Conservation (phyloP, 495 filamentous ascomycete genomes). For the Penicillium riverlandense region DNA sequence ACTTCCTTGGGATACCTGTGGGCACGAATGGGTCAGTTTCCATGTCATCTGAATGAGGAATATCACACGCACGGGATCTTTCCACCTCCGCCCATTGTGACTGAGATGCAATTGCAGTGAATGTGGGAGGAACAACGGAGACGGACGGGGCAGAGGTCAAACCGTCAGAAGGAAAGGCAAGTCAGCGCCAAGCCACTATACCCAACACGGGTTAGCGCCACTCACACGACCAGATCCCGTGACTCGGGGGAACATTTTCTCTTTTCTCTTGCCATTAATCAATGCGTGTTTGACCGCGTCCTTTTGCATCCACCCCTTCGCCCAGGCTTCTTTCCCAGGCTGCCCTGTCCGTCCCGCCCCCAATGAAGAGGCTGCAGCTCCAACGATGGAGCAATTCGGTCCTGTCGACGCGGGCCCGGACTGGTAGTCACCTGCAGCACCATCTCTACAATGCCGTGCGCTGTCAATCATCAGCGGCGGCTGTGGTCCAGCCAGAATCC, state of each 20-base stretch:
- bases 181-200: slow-evolving; percentile 26
- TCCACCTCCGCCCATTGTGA: slow-evolving; percentile 56
- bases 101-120: slow-evolving; percentile 19
- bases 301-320: not conserved
- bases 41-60: not conserved
- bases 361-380: slow-evolving; percentile 65
- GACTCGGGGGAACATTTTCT: slow-evolving; percentile 33
- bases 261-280: slow-evolving; percentile 32
- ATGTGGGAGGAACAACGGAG: slow-evolving; percentile 14
- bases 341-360: slow-evolving; percentile 16
- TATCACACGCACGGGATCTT: slow-evolving; percentile 74
- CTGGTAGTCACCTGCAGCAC: slow-evolving; percentile 41
- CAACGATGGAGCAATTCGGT: slow-evolving; percentile 66
- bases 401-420: slow-evolving; percentile 48
- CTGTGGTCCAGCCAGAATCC: slow-evolving; percentile 20
- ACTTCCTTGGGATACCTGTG: slow-evolving; percentile 95
- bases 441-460: slow-evolving; percentile 29
- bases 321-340: slow-evolving; percentile 1
- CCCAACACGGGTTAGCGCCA: slow-evolving; percentile 22
- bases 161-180: not conserved
- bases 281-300: not conserved
- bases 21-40: slow-evolving; percentile 15
- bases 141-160: slow-evolving; percentile 25
- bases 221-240: slow-evolving; percentile 38
- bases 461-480: slow-evolving; percentile 28